Conservation (phyloP, 345 rosid species). For the Lepidium sativum region DNA sequence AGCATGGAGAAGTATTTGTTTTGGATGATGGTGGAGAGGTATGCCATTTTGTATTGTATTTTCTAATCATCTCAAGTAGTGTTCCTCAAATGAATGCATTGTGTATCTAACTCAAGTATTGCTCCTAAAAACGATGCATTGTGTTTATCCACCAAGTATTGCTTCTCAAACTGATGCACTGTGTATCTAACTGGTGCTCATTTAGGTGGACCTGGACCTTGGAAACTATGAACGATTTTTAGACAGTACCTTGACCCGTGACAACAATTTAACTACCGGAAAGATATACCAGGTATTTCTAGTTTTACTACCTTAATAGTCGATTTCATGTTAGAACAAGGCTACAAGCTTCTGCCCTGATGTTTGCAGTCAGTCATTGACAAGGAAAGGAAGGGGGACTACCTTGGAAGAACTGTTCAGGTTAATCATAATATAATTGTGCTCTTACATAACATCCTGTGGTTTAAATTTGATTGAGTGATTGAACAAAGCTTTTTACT, state of each 20-base stretch:
- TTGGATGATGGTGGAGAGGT: constrained; percentile 90
- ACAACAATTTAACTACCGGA: constrained; percentile 77
- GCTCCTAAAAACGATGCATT: neutral
- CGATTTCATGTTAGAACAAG: neutral
- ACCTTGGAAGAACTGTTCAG: constrained; percentile 99
- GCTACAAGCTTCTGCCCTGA: neutral
- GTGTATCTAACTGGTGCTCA: neutral
- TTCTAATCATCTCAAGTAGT: neutral
- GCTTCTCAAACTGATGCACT: neutral
- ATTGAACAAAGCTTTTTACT: constrained; percentile 5
- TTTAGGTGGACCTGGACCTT: constrained; percentile 79
- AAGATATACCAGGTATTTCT: constrained; percentile 71
- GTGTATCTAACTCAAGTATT: neutral
- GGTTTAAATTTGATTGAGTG: neutral
- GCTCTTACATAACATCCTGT: neutral
- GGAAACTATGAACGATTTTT: constrained; percentile 80
- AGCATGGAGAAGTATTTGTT: constrained; percentile 85
- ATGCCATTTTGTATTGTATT: neutral
- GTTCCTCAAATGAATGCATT: neutral
- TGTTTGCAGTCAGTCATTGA: constrained; percentile 61
- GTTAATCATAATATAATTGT: constrained; percentile 24
- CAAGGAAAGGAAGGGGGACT: constrained; percentile 89
- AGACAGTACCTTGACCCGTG: constrained; percentile 63
- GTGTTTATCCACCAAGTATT: neutral
- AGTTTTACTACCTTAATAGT: neutral